Evolutionary conservation across 2,329 filamentous ascomycete species (phyloP).

Genomic region (Hypoxylon sp.): DNA sequence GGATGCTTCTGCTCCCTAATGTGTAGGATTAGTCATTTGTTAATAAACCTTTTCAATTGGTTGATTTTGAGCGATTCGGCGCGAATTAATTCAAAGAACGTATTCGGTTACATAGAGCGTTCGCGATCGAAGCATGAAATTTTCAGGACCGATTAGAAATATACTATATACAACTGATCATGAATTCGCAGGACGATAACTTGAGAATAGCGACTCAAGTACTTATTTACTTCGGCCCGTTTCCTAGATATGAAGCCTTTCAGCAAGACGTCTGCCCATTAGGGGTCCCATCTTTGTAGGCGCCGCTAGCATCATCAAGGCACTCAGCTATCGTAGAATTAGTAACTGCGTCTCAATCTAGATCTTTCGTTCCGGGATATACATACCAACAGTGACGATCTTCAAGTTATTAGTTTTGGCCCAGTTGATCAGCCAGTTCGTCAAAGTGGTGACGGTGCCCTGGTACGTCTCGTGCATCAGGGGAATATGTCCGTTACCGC

Average conservation of each 20-base stretch:
- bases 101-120: too few relatives aligned
- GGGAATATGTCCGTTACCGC: constrained; percentile 65
- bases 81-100: too few relatives aligned
- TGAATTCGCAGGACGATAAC: not conserved
- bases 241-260: not conserved
- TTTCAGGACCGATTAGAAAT: not conserved
- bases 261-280: constrained; percentile 54
- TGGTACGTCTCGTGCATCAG: constrained; percentile 70
- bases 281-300: constrained; percentile 57
- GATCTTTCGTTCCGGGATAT: constrained; percentile 15
- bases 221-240: not conserved
- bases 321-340: constrained; percentile 56
- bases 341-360: constrained; percentile 5
- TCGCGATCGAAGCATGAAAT: not conserved
- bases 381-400: constrained; percentile 65
- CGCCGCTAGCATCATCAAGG: constrained; percentile 57
- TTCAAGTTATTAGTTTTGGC: constrained; percentile 62
- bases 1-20: not conserved
- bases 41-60: too few relatives aligned
- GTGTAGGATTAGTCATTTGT: not conserved
- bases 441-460: constrained; percentile 62
- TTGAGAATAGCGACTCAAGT: not conserved
- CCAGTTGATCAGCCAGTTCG: constrained; percentile 65
- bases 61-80: too few relatives aligned
- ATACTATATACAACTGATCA: constrained; percentile 5